phyloP scores from a whole-genome alignment of 2,329 filamentous ascomycete genomes.

The Ophiognomonia clavigignenti-juglandacearum region DNA sequence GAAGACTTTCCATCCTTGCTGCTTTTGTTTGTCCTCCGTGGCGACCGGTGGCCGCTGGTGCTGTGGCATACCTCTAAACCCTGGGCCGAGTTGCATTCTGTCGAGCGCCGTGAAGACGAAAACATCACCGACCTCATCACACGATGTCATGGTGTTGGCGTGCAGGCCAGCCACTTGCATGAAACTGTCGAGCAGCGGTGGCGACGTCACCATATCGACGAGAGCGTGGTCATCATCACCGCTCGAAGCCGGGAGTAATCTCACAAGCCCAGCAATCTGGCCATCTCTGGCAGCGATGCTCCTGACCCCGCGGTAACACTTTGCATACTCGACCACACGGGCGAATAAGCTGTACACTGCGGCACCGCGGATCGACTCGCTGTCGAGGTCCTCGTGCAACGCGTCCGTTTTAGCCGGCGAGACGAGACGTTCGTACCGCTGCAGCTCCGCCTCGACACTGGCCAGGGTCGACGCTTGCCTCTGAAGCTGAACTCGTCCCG shows the following conservation, averaged over 20 bases:
- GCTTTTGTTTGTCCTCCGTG: too few species aligned
- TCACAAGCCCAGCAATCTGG: slow-evolving; percentile 15
- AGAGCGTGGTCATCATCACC: background rate
- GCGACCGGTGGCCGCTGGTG: too few species aligned
- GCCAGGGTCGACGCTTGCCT: background rate
- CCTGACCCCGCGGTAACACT: slow-evolving; percentile 14
- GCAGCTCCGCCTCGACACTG: too few species aligned
- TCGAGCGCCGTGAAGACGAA: too few species aligned
- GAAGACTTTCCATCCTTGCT: too few species aligned
- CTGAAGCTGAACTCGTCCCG: background rate
- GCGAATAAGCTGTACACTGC: slow-evolving; percentile 9
- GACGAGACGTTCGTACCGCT: too few species aligned
- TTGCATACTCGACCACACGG: slow-evolving; percentile 14
- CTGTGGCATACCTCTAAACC: too few species aligned
- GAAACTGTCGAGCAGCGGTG: slow-evolving; percentile 25
- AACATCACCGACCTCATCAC: slow-evolving; percentile 20
- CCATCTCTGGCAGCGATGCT: slow-evolving; percentile 10
- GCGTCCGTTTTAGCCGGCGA: too few species aligned
- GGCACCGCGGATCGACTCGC: slow-evolving; percentile 38
- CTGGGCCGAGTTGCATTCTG: too few species aligned
- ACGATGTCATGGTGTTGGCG: too few species aligned
- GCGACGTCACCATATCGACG: slow-evolving; percentile 5
- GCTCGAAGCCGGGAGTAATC: too few species aligned
- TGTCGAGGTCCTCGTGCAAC: background rate
- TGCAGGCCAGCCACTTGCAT: slow-evolving; percentile 31